A percentile compares a stretch with the other conserved stretches of the same genome.
Conservation (phyloP, 1,284 basidiomycete species). For the Crucibulum parvulum region DNA sequence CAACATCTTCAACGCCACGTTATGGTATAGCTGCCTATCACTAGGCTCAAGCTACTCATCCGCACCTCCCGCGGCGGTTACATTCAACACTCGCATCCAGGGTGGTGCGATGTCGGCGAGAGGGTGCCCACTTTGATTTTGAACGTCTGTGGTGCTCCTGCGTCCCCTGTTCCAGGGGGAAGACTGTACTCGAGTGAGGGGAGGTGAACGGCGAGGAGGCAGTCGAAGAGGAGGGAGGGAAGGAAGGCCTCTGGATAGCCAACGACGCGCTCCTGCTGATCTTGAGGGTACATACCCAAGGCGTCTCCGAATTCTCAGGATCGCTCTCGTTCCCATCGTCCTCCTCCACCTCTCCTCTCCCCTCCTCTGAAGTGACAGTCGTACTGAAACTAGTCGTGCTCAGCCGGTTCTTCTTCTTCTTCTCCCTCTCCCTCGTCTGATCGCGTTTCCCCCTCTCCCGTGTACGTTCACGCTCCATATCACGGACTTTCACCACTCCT, state of each 20-base stretch:
- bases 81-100: no score
- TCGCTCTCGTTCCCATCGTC: conserved; percentile 78
- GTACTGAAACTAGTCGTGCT: conserved; percentile 35
- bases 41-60: no score
- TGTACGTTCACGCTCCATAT: conserved; percentile 12
- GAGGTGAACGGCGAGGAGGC: neutral
- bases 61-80: no score
- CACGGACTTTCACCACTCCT: conserved; percentile 8
- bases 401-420: conserved; percentile 27
- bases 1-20: no score
- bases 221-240: neutral
- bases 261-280: conserved; percentile 44
- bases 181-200: neutral
- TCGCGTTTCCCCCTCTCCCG: conserved; percentile 13
- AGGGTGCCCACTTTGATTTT: conserved; percentile 76
- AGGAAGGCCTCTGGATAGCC: neutral
- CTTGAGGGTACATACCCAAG: conserved; percentile 88
- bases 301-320: conserved; percentile 94
- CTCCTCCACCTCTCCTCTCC: conserved; percentile 14
- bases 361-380: conserved; percentile 16
- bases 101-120: conserved; percentile 94
- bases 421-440: conserved; percentile 13
- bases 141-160: conserved; percentile 17
- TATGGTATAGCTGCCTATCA: no score
- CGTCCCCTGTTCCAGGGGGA: neutral